Percentiles rank a stretch among this genome's conserved stretches.
These are phyloP conservation scores for Leishmania martiniquensis DNA, from an alignment of 208 protist genomes.

Conservation along the genomic window DNA sequence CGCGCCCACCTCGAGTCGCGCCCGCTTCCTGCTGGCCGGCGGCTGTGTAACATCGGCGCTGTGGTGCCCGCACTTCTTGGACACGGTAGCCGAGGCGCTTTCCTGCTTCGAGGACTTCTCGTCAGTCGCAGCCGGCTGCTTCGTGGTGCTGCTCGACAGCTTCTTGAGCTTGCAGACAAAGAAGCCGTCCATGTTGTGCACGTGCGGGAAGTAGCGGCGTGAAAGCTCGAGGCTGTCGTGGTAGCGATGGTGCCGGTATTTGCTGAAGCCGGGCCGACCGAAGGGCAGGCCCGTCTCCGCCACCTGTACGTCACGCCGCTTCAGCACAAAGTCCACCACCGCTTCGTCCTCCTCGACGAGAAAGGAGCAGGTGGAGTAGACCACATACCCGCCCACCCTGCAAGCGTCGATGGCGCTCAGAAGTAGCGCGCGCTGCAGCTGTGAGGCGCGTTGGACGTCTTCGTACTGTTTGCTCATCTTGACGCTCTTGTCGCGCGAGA, in stretches of 20 bases:
- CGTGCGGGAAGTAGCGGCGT: slow-evolving; percentile 98
- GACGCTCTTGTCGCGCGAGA: slow-evolving; percentile 97
- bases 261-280: slow-evolving; percentile 92
- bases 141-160: slow-evolving; percentile 43
- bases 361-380: slow-evolving; percentile 99
- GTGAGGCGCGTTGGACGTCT: slow-evolving; percentile 92
- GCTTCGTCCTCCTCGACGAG: slow-evolving; percentile 99
- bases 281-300: slow-evolving; percentile 96
- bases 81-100: not conserved
- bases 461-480: slow-evolving; percentile 93
- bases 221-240: slow-evolving; percentile 68
- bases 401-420: slow-evolving; percentile 97
- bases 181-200: slow-evolving; percentile 99
- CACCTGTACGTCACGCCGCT: slow-evolving; percentile 92
- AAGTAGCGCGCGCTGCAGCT: slow-evolving; percentile 97
- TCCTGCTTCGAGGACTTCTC: not conserved
- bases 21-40: slow-evolving; percentile 11
- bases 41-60: not conserved
- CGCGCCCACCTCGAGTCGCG: slow-evolving; percentile 23
- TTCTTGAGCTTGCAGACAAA: slow-evolving; percentile 99
- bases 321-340: slow-evolving; percentile 97
- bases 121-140: slow-evolving; percentile 2
- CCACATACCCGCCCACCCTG: slow-evolving; percentile 96
- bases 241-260: slow-evolving; percentile 87
- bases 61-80: not conserved